Conservation (phyloP, 2,329 filamentous ascomycete genomes). For the Exophiala oligosperma region DNA sequence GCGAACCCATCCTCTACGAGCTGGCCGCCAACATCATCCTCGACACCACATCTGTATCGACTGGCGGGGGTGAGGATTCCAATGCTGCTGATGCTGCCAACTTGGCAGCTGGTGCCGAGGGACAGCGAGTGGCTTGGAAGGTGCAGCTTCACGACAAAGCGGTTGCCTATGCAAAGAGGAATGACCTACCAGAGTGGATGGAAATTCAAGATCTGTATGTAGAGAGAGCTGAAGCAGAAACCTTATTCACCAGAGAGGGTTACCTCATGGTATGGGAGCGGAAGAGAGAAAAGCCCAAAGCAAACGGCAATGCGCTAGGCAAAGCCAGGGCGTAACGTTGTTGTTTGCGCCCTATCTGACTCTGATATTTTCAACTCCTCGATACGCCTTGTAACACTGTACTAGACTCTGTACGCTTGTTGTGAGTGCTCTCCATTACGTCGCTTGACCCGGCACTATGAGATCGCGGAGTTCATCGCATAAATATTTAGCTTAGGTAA, state of each 20-base stretch:
- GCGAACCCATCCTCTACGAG: constrained; percentile 91
- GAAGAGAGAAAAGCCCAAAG: constrained; percentile 56
- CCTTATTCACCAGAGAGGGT: constrained; percentile 88
- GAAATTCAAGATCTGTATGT: constrained; percentile 94
- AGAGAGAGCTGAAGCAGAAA: constrained; percentile 82
- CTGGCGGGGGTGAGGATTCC: constrained; percentile 50
- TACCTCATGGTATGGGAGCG: constrained; percentile 97
- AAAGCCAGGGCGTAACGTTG: constrained; percentile 37
- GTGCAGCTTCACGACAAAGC: constrained; percentile 79
- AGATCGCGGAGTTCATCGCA: neutral
- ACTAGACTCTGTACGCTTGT: no score
- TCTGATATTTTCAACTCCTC: neutral
- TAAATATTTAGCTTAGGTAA: no score
- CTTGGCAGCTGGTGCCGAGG: constrained; percentile 76
- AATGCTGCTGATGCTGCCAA: constrained; percentile 41
- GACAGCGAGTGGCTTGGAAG: constrained; percentile 92
- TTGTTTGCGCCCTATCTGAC: neutral
- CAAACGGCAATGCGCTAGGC: constrained; percentile 36
- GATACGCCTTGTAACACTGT: neutral
- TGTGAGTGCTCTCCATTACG: no score
- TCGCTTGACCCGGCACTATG: neutral
- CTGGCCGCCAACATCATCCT: constrained; percentile 86
- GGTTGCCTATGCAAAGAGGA: constrained; percentile 38
- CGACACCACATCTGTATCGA: constrained; percentile 56
- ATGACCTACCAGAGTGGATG: constrained; percentile 73